phyloP scores from a whole-genome alignment of 306 rosid genomes.

The Trichosanthes truncata region DNA sequence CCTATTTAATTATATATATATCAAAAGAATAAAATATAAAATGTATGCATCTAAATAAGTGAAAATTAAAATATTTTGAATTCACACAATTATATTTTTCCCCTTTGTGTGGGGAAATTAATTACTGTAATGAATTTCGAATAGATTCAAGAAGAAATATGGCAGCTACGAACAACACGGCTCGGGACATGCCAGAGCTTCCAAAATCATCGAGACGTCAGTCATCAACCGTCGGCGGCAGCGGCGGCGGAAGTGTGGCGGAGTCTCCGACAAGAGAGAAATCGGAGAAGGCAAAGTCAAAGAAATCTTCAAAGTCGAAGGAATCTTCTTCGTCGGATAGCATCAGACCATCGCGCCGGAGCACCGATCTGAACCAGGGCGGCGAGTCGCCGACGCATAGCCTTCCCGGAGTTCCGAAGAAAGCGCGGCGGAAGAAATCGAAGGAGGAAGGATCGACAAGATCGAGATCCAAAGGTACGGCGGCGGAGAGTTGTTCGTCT shows the following conservation, averaged over 20 bases:
- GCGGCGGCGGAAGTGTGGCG: conserved; percentile 3
- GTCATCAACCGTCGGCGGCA: conserved; percentile 13
- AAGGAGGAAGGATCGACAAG: conserved; percentile 38
- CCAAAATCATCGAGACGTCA: conserved; percentile 40
- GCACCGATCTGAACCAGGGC: conserved; percentile 16
- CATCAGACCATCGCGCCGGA: conserved; percentile 9
- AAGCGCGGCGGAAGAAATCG: conserved; percentile 36
- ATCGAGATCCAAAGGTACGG: conserved; percentile 23
- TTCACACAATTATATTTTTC: too few relatives aligned
- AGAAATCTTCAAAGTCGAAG: conserved; percentile 33
- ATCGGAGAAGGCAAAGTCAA: conserved; percentile 45
- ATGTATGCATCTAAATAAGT: too few relatives aligned
- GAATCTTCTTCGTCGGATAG: conserved; percentile 22
- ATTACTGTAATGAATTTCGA: neutral
- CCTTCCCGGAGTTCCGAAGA: conserved; percentile 48
- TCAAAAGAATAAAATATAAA: too few relatives aligned
- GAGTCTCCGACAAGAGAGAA: conserved; percentile 43
- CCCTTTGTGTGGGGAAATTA: neutral
- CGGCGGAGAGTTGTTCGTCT: conserved; percentile 12
- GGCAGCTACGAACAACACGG: conserved; percentile 7
- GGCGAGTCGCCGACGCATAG: conserved; percentile 26
- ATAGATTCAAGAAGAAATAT: conserved; percentile 28
- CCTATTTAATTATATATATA: too few relatives aligned
- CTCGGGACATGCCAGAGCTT: conserved; percentile 27
- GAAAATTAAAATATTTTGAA: too few relatives aligned